Evolutionary conservation across 805 yeast species (phyloP).

Genomic region (Myxozyma monticola): DNA sequence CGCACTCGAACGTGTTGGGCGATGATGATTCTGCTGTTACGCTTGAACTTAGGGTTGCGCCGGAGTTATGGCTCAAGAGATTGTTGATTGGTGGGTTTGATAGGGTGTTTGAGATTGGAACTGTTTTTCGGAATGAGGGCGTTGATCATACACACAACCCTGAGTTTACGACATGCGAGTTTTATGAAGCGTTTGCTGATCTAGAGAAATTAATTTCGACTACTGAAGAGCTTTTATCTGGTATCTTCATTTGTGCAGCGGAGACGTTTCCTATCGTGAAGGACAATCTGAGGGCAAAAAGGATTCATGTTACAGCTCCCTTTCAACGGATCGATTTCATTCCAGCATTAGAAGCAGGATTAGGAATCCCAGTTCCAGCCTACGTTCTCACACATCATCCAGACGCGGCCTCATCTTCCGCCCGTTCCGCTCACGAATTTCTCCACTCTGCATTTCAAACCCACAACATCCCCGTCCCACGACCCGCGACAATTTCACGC

Average conservation of each 20-base stretch:
- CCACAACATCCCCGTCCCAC: slow-evolving; percentile 41
- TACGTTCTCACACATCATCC: slow-evolving; percentile 2
- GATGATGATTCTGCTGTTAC: not conserved
- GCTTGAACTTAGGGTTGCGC: slow-evolving; percentile 81
- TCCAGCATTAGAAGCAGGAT: slow-evolving; percentile 55
- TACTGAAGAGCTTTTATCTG: slow-evolving; percentile 61
- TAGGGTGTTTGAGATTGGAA: slow-evolving; percentile 82
- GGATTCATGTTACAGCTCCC: slow-evolving; percentile 13
- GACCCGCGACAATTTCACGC: slow-evolving; percentile 48
- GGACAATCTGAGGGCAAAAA: not conserved
- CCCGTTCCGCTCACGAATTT: slow-evolving; percentile 31
- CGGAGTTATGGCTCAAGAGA: slow-evolving; percentile 90
- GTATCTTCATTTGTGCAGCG: slow-evolving; percentile 38
- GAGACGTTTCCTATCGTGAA: slow-evolving; percentile 5
- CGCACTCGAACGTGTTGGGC: slow-evolving; percentile 39
- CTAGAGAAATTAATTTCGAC: slow-evolving; percentile 88
- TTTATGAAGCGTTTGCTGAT: slow-evolving; percentile 96
- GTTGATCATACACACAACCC: slow-evolving; percentile 99
- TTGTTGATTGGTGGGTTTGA: slow-evolving; percentile 83
- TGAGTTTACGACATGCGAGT: slow-evolving; percentile 98
- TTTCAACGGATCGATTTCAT: slow-evolving; percentile 63
- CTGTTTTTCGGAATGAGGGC: slow-evolving; percentile 88
- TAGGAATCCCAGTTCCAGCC: slow-evolving; percentile 54
- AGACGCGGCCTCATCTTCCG: slow-evolving; percentile 39
- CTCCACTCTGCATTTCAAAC: slow-evolving; percentile 46